Evolutionary conservation across 768 basidiomycete species (phyloP), one percentile per base, ranked within the genome.

Genomic region (Amyloporia xantha): DNA sequence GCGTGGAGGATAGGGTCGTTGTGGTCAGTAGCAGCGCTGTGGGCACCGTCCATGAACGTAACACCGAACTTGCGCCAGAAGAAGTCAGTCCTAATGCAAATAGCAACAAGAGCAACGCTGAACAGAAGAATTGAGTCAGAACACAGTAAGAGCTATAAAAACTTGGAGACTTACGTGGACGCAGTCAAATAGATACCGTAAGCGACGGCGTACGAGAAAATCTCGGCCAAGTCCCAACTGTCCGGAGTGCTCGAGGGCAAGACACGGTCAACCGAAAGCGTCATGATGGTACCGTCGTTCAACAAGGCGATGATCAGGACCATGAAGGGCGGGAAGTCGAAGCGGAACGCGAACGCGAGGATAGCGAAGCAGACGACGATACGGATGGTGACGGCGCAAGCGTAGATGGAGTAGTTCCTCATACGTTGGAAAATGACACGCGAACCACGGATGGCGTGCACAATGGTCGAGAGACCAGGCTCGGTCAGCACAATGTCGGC

Each of bases 291-390:
- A 65, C 95, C 95, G 65, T 98, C 95, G 68, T 98, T 98, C 59
- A 96, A 74, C 30, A 97, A 78, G 50, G 95, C 95, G 57, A 98
- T 93, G 68, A 97, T 91, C 67, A 98, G 86, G 58, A 98, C 83
- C 95, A 97, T 98, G 82, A 98, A 98, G 11, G 95, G 92, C 57
- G 95, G 95, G 91, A 98, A 98, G 69, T 96, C 88, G 71, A 95
- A 93, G 75, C 85, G 81, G 84, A 93, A 98, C 28, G 84, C 85
- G 68, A 97, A 97, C 38, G 91, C 89, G 65, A 98, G 76, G 72
- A 96, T 84, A 53, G 92, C 83, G 71, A 98, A 97, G 71, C 90
- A 95, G 58, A 96, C 89, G 57, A 97, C 94, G 68, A 97, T 95
- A 86, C 94, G 94, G 70, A 96, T 96, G 53, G 94, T 97, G 59